A percentile compares a stretch with the other conserved stretches of the same genome.
Evolutionary conservation across 2,329 filamentous ascomycete species (phyloP).

Genomic region (Aschersonia sp.): DNA sequence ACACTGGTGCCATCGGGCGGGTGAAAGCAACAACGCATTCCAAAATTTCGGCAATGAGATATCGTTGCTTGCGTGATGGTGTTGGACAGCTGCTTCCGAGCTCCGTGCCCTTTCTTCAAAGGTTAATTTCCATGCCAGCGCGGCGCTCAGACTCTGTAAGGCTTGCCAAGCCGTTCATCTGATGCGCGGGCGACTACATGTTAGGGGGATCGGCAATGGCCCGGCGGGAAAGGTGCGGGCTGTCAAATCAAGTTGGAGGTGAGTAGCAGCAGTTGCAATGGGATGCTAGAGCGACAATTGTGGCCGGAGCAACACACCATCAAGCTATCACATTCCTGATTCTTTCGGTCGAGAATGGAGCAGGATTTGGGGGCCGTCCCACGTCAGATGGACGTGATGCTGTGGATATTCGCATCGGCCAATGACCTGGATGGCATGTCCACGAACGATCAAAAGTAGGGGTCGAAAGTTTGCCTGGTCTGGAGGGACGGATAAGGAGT

Average conservation of each 20-base stretch:
- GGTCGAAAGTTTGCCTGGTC: no score
- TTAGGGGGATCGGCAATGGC: not conserved
- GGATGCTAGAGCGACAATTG: no score
- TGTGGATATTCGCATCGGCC: not conserved
- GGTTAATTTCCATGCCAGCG: not conserved
- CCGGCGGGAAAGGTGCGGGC: not conserved
- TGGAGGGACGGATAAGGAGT: no score
- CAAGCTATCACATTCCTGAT: not conserved
- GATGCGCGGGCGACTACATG: not conserved
- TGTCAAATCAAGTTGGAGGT: not conserved
- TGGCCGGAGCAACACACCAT: not conserved
- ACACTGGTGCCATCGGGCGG: no score
- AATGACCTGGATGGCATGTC: not conserved
- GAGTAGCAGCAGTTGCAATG: not conserved
- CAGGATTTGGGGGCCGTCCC: not conserved
- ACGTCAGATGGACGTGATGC: not conserved
- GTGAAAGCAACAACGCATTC: no score
- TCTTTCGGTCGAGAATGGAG: not conserved
- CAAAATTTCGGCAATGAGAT: no score
- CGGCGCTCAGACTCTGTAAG: not conserved
- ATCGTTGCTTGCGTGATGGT: no score
- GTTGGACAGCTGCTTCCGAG: not conserved
- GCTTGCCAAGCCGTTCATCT: not conserved
- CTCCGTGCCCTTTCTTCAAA: not conserved
- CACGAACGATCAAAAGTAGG: no score